Conservation (phyloP, 345 rosid species). For the Salix arbutifolia region DNA sequence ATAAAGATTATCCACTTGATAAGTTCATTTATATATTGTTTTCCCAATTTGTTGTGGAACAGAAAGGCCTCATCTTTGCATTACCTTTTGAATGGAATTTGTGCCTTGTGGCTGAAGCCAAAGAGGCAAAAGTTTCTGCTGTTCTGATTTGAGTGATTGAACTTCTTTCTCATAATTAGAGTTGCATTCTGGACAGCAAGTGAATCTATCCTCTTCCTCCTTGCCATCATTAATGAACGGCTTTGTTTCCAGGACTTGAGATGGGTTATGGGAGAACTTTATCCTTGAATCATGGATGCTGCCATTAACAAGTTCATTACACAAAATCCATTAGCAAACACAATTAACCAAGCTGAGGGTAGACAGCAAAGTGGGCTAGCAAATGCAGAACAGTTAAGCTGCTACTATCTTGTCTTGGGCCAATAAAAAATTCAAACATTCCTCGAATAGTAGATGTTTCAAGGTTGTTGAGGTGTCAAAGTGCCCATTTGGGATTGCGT, state of each 20-base stretch:
- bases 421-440: background rate
- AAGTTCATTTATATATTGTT: no score
- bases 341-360: background rate
- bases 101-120: slow-evolving; percentile 59
- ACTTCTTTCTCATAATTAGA: slow-evolving; percentile 72
- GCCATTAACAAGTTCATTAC: slow-evolving; percentile 4
- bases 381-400: background rate
- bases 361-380: background rate
- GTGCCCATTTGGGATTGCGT: no score
- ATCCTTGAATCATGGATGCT: slow-evolving; percentile 52
- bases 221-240: slow-evolving; percentile 33
- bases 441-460: background rate
- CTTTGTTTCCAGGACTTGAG: slow-evolving; percentile 49
- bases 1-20: background rate
- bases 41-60: background rate
- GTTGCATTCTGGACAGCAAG: slow-evolving; percentile 67
- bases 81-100: slow-evolving; percentile 51
- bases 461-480: background rate
- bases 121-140: slow-evolving; percentile 51
- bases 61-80: background rate
- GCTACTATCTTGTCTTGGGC: background rate
- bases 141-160: slow-evolving; percentile 44
- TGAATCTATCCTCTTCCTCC: slow-evolving; percentile 51
- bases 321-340: background rate
- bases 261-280: slow-evolving; percentile 23